These are phyloP conservation scores for Coelastrella sp. DNA, from an alignment of 139 green algal species.

Conservation along the genomic window DNA sequence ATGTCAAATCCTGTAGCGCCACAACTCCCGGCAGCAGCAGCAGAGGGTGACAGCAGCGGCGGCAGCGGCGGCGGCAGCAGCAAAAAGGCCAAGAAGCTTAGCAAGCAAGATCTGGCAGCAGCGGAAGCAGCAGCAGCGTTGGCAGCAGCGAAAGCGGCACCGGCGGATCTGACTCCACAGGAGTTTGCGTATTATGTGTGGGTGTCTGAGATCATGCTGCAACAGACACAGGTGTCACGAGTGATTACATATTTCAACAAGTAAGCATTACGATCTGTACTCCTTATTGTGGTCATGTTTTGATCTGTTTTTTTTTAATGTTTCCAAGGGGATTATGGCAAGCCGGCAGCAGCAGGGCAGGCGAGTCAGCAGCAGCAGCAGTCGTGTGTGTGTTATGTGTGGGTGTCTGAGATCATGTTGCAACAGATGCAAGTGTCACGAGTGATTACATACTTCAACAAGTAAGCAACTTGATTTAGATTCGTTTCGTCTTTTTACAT, in stretches of 20 bases:
- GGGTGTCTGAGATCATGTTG: constrained; percentile 96
- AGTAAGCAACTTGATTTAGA: too few relatives aligned
- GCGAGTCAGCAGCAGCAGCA: constrained; percentile 48
- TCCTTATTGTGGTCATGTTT: too few relatives aligned
- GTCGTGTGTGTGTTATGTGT: too few relatives aligned
- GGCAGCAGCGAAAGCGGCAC: constrained; percentile 46
- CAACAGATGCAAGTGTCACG: constrained; percentile 83
- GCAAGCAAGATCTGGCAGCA: constrained; percentile 17
- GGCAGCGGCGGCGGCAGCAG: too few relatives aligned
- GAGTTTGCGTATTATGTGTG: constrained; percentile 93
- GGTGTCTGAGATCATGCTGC: constrained; percentile 97
- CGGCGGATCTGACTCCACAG: constrained; percentile 64
- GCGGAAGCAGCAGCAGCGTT: constrained; percentile 32
- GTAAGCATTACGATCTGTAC: background rate
- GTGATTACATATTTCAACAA: constrained; percentile 80
- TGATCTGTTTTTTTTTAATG: too few relatives aligned
- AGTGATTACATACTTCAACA: constrained; percentile 80
- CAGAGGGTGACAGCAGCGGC: background rate
- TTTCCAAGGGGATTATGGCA: too few relatives aligned
- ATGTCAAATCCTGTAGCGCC: too few relatives aligned
- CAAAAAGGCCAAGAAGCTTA: constrained; percentile 27
- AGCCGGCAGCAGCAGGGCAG: constrained; percentile 20
- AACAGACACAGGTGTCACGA: constrained; percentile 80
- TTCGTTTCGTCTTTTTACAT: too few relatives aligned
- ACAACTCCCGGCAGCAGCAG: background rate